phyloP scores from a whole-genome alignment of 768 basidiomycete species.

The Leucosporidium yakuticum region DNA sequence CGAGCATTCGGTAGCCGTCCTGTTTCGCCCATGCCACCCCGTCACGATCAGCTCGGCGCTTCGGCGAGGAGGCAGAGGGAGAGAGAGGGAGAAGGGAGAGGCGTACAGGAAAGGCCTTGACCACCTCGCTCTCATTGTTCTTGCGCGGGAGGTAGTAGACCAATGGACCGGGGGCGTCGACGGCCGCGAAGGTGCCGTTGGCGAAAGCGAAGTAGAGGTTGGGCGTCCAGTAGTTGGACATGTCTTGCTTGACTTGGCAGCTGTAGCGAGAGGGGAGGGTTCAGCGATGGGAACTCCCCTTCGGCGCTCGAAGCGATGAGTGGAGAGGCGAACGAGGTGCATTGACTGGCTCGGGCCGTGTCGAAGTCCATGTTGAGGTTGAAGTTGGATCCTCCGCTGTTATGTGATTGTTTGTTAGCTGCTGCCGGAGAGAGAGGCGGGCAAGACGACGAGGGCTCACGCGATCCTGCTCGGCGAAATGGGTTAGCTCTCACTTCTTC shows the following conservation, averaged over 20 bases:
- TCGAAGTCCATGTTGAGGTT: slow-evolving; percentile 20
- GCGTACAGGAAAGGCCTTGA: slow-evolving; percentile 19
- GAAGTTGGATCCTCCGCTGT: slow-evolving; percentile 17
- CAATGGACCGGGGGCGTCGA: slow-evolving; percentile 31
- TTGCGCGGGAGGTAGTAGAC: slow-evolving; percentile 36
- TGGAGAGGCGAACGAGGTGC: no score
- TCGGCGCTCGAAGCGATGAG: no score
- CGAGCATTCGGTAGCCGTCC: slow-evolving; percentile 44
- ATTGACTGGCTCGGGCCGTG: not conserved
- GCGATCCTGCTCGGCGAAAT: no score
- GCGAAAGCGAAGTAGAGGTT: slow-evolving; percentile 37
- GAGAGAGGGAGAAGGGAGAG: no score
- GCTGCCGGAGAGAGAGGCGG: no score
- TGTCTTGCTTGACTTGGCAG: slow-evolving; percentile 21
- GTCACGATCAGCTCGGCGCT: no score
- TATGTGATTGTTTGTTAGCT: not conserved
- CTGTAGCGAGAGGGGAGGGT: not conserved
- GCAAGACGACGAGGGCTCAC: no score
- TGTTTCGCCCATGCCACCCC: no score
- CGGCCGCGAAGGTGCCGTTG: slow-evolving; percentile 40
- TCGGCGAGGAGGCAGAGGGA: no score
- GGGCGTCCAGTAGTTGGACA: slow-evolving; percentile 26
- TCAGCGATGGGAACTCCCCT: not conserved
- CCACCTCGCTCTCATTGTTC: slow-evolving; percentile 1
- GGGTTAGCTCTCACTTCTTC: no score